phyloP scores from a whole-genome alignment of 371 early-diverging fungal species.

The Fennellomyces sp. region DNA sequence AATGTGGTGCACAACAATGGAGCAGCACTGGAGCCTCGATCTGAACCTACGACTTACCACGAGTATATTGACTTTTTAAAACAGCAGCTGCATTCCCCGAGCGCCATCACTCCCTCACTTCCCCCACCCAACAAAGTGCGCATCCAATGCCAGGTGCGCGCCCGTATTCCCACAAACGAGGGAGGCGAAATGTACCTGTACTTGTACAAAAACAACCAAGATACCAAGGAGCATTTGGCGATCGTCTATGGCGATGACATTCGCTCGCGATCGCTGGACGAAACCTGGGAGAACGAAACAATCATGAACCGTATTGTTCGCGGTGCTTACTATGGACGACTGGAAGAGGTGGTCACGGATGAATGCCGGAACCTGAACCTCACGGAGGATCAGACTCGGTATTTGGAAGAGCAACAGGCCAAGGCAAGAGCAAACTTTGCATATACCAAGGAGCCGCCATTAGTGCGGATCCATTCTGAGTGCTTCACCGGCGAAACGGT shows the following conservation, averaged over 20 bases:
- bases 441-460: constrained; percentile 49
- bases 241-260: constrained; percentile 89
- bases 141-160: constrained; percentile 76
- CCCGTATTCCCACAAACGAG: constrained; percentile 85
- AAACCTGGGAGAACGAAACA: constrained; percentile 68
- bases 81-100: constrained; percentile 46
- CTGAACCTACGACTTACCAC: constrained; percentile 39
- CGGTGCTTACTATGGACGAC: constrained; percentile 74
- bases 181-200: constrained; percentile 86
- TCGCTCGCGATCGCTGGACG: constrained; percentile 71
- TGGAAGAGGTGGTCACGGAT: constrained; percentile 53
- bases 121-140: constrained; percentile 28
- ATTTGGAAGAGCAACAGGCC: constrained; percentile 43
- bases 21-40: neutral
- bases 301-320: constrained; percentile 78
- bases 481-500: constrained; percentile 98
- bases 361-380: constrained; percentile 37
- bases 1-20: constrained; percentile 42
- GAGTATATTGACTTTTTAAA: constrained; percentile 53
- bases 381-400: constrained; percentile 36
- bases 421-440: constrained; percentile 34
- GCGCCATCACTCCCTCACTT: constrained; percentile 43
- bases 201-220: constrained; percentile 83
- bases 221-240: constrained; percentile 91
- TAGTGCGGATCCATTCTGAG: constrained; percentile 94